Conservation (phyloP, 2,329 filamentous ascomycete species). For the Aureobasidium sp. region DNA sequence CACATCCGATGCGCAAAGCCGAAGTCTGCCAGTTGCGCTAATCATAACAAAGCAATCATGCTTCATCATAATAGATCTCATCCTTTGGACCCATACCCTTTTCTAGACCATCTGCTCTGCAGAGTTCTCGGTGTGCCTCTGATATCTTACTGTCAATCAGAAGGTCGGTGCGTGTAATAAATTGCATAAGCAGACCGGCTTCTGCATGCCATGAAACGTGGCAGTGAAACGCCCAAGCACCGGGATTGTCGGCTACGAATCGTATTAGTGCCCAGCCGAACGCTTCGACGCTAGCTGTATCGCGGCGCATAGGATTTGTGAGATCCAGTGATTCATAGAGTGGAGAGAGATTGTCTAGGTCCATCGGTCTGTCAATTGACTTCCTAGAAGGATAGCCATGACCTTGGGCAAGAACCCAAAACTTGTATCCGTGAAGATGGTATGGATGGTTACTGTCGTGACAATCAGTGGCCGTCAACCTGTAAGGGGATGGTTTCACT, state of each 20-base stretch:
- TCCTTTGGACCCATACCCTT: conserved; percentile 47
- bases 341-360: conserved; percentile 24
- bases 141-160: conserved; percentile 41
- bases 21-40: too few species aligned
- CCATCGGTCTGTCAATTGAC: conserved; percentile 20
- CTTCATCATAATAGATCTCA: conserved; percentile 26
- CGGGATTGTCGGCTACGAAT: conserved; percentile 52
- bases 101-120: conserved; percentile 40
- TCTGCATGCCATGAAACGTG: conserved; percentile 55
- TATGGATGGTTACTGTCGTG: conserved; percentile 25
- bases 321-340: conserved; percentile 31
- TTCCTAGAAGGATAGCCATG: conserved; percentile 28
- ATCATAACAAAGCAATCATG: neutral
- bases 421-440: conserved; percentile 33
- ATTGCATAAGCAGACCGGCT: conserved; percentile 54
- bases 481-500: neutral
- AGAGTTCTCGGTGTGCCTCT: conserved; percentile 40
- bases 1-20: neutral
- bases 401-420: conserved; percentile 30
- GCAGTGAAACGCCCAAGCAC: conserved; percentile 54
- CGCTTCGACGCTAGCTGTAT: conserved; percentile 48
- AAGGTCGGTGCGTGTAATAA: conserved; percentile 44
- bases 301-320: conserved; percentile 41
- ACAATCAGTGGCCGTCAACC: neutral
- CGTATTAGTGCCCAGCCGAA: conserved; percentile 51